Percentiles rank a stretch among this genome's conserved stretches.
These are phyloP conservation scores for Isatis tinctoria DNA, from an alignment of 345 rosid species.

Conservation along the genomic window DNA sequence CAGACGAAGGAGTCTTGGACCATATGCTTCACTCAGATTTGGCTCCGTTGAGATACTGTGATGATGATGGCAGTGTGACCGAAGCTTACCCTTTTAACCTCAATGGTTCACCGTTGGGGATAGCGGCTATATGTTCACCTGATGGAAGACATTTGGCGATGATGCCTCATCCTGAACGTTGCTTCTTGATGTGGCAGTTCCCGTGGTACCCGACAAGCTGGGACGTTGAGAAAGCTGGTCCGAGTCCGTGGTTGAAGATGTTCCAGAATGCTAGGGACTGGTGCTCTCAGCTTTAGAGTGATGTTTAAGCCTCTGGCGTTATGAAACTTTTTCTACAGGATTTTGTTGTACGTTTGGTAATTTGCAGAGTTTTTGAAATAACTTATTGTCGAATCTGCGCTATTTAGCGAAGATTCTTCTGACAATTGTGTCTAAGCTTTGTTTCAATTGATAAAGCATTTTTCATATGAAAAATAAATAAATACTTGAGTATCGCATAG, in stretches of 20 bases:
- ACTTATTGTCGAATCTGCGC: not conserved
- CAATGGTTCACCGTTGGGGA: slow-evolving; percentile 95
- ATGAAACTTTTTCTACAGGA: not conserved
- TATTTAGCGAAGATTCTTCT: not conserved
- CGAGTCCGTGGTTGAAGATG: slow-evolving; percentile 94
- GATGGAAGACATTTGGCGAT: slow-evolving; percentile 93
- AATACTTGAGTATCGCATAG: not conserved
- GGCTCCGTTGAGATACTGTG: slow-evolving; percentile 84
- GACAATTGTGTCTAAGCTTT: not conserved
- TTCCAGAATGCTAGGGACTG: slow-evolving; percentile 96
- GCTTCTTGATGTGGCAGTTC: slow-evolving; percentile 98
- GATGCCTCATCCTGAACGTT: slow-evolving; percentile 99
- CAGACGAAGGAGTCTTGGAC: slow-evolving; percentile 80
- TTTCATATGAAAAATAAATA: not conserved
- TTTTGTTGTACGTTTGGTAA: not conserved
- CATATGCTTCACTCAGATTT: slow-evolving; percentile 59
- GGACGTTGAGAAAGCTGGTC: slow-evolving; percentile 79
- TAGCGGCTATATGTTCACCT: slow-evolving; percentile 90
- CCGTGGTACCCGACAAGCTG: slow-evolving; percentile 92
- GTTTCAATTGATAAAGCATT: not conserved
- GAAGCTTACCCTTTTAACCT: slow-evolving; percentile 85
- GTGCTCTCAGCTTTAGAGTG: slow-evolving; percentile 44
- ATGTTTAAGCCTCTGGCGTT: not conserved
- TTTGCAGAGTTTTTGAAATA: slow-evolving; percentile 6
- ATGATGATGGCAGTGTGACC: slow-evolving; percentile 75